Evolutionary conservation across 768 basidiomycete species (phyloP), one percentile per base, ranked within the genome.

Genomic region (Coprinopsis cinerea): DNA sequence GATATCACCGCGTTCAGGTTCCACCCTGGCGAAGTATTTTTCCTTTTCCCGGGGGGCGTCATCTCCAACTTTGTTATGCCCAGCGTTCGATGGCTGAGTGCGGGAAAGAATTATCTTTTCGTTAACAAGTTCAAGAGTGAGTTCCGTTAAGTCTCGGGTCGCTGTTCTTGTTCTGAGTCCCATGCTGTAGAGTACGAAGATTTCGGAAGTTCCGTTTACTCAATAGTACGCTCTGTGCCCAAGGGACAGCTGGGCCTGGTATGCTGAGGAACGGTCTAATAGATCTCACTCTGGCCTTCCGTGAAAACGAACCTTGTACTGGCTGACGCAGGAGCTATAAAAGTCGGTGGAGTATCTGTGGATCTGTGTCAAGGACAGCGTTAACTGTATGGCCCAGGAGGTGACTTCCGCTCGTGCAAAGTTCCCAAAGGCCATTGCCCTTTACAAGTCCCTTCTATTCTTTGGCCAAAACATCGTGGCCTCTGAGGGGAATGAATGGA

Each of bases 391-490:
- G n/a, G n/a, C 22, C 11, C 54, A 82, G 81, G 79, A 81, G 61
- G 64, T 82, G 4, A 68, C 72, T 2, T 64, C 67, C 13, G 68
- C 71, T 20, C 68, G 78, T 11, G 63, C 71, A 9, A 72, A 74
- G 13, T 85, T 83, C 54, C 77, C 80, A 0, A 85, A 85, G 55
- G 76, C 79, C 6, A 57, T 77, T 0, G 53, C 72, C 3, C 57
- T 67, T 23, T 85, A 85, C 54, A 53, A 40, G 1, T 53, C 67
- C 14, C 61, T 85, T 15, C 51, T 63, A 0, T 68, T 79, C 49
- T 85, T 75, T 57, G 83, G 84, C 4, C 58, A 58, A 4, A 88
- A 85, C 54, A 79, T 85, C 37, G 73, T 86, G n/a, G 74, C 72
- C 1, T 77, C 79, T 0, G 83, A 85, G 55, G 79, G 76, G 18